Evolutionary conservation across 2,329 filamentous ascomycete genomes (phyloP).

Genomic region (Albifimbria verrucaria): DNA sequence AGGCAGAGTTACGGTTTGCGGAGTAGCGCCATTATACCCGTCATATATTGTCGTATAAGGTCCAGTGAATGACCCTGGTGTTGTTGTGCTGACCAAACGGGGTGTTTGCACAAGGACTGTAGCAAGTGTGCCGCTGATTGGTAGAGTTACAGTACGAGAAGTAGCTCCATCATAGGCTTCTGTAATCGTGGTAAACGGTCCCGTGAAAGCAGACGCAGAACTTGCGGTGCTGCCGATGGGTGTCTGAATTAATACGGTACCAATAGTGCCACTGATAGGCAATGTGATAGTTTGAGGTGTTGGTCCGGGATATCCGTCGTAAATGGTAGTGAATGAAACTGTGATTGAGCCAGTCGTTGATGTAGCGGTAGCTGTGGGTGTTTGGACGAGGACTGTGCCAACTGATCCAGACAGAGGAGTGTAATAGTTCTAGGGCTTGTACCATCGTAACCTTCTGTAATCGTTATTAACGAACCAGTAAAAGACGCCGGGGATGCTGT

Average conservation of each 20-base stretch:
- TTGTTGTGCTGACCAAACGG: not conserved
- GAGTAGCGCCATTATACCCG: not conserved
- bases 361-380: too few species aligned
- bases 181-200: not conserved
- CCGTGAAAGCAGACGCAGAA: not conserved
- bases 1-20: not conserved
- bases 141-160: not conserved
- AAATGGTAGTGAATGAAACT: not conserved
- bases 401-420: too few species aligned
- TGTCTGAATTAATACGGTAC: not conserved
- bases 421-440: too few species aligned
- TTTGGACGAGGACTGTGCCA: too few species aligned
- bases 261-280: not conserved
- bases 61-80: not conserved
- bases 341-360: too few species aligned
- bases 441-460: too few species aligned
- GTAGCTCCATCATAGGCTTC: not conserved
- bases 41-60: not conserved
- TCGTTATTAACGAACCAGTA: too few species aligned
- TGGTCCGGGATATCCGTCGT: not conserved
- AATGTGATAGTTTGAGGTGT: not conserved
- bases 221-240: too few species aligned
- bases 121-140: not conserved
- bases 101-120: not conserved
- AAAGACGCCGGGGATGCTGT: too few species aligned